phyloP scores from a whole-genome alignment of 345 rosid genomes.

The Pugionium dolabratum region DNA sequence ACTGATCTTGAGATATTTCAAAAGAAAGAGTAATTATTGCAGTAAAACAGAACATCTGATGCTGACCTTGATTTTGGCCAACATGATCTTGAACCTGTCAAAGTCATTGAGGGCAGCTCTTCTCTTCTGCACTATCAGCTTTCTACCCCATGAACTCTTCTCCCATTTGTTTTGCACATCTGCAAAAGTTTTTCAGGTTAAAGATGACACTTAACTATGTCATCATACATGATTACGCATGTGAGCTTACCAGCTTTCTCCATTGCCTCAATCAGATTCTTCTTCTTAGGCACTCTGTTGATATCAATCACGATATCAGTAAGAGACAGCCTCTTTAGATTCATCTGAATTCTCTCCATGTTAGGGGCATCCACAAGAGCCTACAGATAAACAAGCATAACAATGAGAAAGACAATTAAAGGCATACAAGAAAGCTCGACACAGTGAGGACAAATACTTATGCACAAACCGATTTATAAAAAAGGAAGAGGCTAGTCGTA shows the following conservation, averaged over 20 bases:
- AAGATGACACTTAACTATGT: not conserved
- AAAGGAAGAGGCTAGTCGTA: not conserved
- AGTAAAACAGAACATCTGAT: not conserved
- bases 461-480: not conserved
- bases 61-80: slow-evolving; percentile 71
- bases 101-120: slow-evolving; percentile 68
- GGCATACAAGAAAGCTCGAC: not conserved
- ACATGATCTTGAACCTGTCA: slow-evolving; percentile 75
- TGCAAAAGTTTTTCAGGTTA: slow-evolving; percentile 4
- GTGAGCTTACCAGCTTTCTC: slow-evolving; percentile 74
- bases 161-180: slow-evolving; percentile 81
- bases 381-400: slow-evolving; percentile 25
- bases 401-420: not conserved
- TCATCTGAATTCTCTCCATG: slow-evolving; percentile 86
- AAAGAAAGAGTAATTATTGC: not conserved
- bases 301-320: slow-evolving; percentile 81
- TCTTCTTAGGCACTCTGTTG: slow-evolving; percentile 74
- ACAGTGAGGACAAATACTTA: not conserved
- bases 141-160: slow-evolving; percentile 75
- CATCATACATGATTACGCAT: too few species aligned
- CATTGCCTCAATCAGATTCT: slow-evolving; percentile 76
- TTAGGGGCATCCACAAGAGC: slow-evolving; percentile 92
- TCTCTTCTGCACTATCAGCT: slow-evolving; percentile 61
- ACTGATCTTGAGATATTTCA: not conserved
- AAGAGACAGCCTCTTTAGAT: slow-evolving; percentile 81